Base-by-base conservation (phyloP, 495 filamentous ascomycete species). In the Talaromyces stipitatus region DNA sequence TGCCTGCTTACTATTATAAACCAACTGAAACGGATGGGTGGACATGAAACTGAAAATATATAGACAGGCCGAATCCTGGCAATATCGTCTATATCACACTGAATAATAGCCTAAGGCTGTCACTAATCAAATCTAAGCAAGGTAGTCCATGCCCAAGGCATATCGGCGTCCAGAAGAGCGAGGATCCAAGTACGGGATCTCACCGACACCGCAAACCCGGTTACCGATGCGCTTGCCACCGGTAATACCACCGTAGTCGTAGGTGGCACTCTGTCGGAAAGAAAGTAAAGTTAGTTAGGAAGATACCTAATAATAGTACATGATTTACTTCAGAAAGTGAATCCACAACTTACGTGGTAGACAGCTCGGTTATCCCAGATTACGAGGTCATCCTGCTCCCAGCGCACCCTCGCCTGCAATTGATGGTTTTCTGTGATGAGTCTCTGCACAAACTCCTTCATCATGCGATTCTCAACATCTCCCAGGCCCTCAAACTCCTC, bases 321-420 rank as follows among this genome's bases (percentile, higher is more conserved):
- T 10, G 12, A 11, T n/a, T 32, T 2, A 11, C 3, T 32, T 32
- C 2, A 10, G 30, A 2, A 10, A 4, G 12, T 32, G 9, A 3
- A 2, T 32, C 9, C 2, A 11, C 30, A 32, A 32, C 30, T 32
- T 32, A 78, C 74, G 59, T 89, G 85, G 69, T 79, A 86, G 8
- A 78, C 74, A 53, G 74, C 77, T 11, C 85, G 69, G 60, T 88
- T 88, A 59, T 89, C 85, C 85, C 85, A 89, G 60, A 89, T 86
- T 0, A 84, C 85, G 58, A 52, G 24, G 36, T 36, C 16, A 20
- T 18, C 26, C 12, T 30, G n/a, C 22, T 50, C 24, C 45, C 45
- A 59, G 48, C 27, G 48, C 36, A 57, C 32, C 14, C 47, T 16
- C 18, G 56, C 65, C 16, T 87, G 65, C 26, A 86, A 65, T 20